A percentile compares a stretch with the other conserved stretches of the same genome.
Evolutionary conservation across 306 rosid genomes (phyloP).

Genomic region (Bauhinia variegata): DNA sequence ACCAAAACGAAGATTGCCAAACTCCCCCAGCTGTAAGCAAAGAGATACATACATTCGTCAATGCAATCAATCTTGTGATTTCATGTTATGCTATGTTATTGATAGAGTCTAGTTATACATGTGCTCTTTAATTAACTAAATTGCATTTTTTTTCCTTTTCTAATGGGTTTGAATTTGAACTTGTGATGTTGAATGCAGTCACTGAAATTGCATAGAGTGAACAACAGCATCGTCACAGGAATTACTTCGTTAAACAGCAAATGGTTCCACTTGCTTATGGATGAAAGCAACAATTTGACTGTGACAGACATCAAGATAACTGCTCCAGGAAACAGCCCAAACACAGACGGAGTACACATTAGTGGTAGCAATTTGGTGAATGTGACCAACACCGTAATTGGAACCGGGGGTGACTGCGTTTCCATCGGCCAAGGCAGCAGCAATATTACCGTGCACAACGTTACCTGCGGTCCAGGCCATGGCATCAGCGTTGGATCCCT

Average conservation of each 20-base stretch:
- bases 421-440: slow-evolving; percentile 53
- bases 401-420: slow-evolving; percentile 81
- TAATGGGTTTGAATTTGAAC: no score
- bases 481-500: slow-evolving; percentile 72
- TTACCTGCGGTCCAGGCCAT: slow-evolving; percentile 82
- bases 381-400: slow-evolving; percentile 43
- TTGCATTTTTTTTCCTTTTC: no score
- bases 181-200: slow-evolving; percentile 44
- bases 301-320: slow-evolving; percentile 35
- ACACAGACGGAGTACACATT: slow-evolving; percentile 77
- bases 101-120: no score
- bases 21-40: slow-evolving; percentile 60
- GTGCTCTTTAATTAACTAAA: no score
- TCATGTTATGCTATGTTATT: no score
- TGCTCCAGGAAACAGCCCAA: slow-evolving; percentile 68
- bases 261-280: slow-evolving; percentile 54
- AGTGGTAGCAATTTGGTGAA: slow-evolving; percentile 40
- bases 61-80: no score
- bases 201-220: slow-evolving; percentile 46
- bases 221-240: slow-evolving; percentile 38
- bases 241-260: slow-evolving; percentile 62
- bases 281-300: slow-evolving; percentile 36
- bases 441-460: slow-evolving; percentile 30
- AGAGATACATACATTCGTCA: no score
- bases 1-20: slow-evolving; percentile 18